phyloP scores from a whole-genome alignment of 208 protist genomes.

The Angomonas ambiguus region DNA sequence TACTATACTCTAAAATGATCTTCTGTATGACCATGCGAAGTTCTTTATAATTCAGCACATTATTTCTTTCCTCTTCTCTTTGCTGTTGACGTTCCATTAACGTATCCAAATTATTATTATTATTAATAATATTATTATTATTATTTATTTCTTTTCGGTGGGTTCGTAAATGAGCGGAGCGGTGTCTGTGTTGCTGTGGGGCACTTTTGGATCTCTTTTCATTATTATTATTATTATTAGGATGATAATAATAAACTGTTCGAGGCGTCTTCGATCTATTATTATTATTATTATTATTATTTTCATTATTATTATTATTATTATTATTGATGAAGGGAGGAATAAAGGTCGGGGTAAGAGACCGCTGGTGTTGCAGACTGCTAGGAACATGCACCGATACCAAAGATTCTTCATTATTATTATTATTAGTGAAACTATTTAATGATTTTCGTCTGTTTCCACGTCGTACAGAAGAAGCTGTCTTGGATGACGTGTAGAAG shows the following conservation, averaged over 20 bases:
- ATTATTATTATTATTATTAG: slow-evolving; percentile 6
- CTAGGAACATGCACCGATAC: too few species aligned
- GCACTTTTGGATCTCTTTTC: not conserved
- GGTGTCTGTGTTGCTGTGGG: not conserved
- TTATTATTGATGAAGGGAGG: not conserved
- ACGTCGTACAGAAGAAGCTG: too few species aligned
- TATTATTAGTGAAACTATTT: too few species aligned
- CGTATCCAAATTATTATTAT: not conserved
- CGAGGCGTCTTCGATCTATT: too few species aligned
- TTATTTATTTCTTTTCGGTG: slow-evolving; percentile 1
- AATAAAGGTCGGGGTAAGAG: too few species aligned
- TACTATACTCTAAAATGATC: not conserved
- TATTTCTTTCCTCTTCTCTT: not conserved
- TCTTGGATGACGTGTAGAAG: too few species aligned
- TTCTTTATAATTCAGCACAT: not conserved
- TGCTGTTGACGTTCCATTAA: not conserved
- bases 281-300: not conserved
- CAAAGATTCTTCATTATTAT: too few species aligned
- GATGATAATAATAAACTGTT: too few species aligned
- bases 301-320: not conserved
- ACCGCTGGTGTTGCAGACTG: too few species aligned
- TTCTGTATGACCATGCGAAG: not conserved
- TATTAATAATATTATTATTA: not conserved
- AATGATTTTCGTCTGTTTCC: too few species aligned
- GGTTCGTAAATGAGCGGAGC: too few species aligned